Conservation (phyloP, 1,139 yeast genomes). For the Candida tropicalis region DNA sequence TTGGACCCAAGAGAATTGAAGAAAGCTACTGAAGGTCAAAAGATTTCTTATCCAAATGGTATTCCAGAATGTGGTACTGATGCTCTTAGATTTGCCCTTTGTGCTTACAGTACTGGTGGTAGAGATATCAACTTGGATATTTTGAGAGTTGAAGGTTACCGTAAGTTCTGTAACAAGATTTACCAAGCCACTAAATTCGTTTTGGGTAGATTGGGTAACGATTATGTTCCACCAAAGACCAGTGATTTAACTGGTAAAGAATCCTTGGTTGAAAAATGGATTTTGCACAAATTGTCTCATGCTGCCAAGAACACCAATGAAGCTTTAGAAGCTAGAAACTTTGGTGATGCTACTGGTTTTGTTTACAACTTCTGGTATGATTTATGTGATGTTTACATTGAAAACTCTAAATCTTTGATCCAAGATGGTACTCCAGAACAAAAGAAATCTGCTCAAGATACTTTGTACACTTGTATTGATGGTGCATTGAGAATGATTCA, state of each 20-base stretch:
- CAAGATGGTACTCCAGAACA: constrained; percentile 87
- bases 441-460: constrained; percentile 88
- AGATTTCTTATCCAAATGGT: constrained; percentile 90
- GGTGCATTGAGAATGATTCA: constrained; percentile 90
- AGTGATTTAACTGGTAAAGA: constrained; percentile 73
- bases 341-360: constrained; percentile 82
- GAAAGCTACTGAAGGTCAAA: constrained; percentile 89
- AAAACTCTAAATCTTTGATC: constrained; percentile 90
- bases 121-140: constrained; percentile 96
- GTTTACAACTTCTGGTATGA: constrained; percentile 96
- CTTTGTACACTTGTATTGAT: constrained; percentile 90
- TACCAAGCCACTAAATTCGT: constrained; percentile 99
- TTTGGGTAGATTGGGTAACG: constrained; percentile 87
- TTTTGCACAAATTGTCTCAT: constrained; percentile 77
- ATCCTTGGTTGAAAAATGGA: constrained; percentile 95
- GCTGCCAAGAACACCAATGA: constrained; percentile 69
- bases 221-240: constrained; percentile 75
- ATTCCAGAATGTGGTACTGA: constrained; percentile 99
- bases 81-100: constrained; percentile 94
- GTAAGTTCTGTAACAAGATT: constrained; percentile 99
- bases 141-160: constrained; percentile 96
- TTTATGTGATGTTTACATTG: constrained; percentile 96
- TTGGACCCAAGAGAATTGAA: constrained; percentile 87
- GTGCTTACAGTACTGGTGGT: constrained; percentile 99
- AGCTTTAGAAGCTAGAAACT: constrained; percentile 80